These are phyloP conservation scores for Starmerella sp. DNA, from an alignment of 805 yeast genomes.

Conservation along the genomic window DNA sequence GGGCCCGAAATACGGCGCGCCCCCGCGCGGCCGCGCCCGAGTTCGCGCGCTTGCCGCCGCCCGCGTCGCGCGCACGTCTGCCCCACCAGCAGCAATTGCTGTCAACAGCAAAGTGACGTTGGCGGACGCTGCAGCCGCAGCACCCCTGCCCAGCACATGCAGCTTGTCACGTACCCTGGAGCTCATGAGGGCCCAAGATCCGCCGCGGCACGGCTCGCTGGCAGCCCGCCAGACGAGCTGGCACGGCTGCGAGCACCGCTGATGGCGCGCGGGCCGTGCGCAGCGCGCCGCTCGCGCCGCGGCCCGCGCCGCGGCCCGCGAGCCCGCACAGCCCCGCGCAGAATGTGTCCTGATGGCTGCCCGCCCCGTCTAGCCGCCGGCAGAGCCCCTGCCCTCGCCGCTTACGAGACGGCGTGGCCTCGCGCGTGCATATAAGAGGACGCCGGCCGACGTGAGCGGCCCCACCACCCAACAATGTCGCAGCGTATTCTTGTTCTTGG, in stretches of 20 bases:
- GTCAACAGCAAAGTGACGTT: background rate
- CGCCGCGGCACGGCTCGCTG: too few relatives aligned
- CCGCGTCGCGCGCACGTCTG: background rate
- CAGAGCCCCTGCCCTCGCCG: background rate
- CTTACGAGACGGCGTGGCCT: background rate
- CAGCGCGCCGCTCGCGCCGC: too few relatives aligned
- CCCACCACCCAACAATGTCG: background rate
- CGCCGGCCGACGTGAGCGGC: background rate
- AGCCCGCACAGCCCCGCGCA: too few relatives aligned
- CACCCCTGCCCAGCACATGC: background rate
- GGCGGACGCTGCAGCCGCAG: background rate
- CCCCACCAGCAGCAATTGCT: background rate
- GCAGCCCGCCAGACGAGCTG: too few relatives aligned
- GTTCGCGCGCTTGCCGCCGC: too few relatives aligned
- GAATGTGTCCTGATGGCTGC: too few relatives aligned
- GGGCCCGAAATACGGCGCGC: too few relatives aligned
- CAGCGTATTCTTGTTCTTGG: constrained; percentile 19
- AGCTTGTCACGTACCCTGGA: background rate
- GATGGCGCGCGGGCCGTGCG: too few relatives aligned
- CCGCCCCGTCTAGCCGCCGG: too few relatives aligned
- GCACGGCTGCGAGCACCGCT: too few relatives aligned
- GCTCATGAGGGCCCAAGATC: background rate
- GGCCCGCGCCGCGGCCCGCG: too few relatives aligned
- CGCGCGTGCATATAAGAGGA: background rate
- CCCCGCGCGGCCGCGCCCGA: too few relatives aligned